phyloP scores from a whole-genome alignment of 2,329 filamentous ascomycete species.

The Aureobasidium mangrovei region DNA sequence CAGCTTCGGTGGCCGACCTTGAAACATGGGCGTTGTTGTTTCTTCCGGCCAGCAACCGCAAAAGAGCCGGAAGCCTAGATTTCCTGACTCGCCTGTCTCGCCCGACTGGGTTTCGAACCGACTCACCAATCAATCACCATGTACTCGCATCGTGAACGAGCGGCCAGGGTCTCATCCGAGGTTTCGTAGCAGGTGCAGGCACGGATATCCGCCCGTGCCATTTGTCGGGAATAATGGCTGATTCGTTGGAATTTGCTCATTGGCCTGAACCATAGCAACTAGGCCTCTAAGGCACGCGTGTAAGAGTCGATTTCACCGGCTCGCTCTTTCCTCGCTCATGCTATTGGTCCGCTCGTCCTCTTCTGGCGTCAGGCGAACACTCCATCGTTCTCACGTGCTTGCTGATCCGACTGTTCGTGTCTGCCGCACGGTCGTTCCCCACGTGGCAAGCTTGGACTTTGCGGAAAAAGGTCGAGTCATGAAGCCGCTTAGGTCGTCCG shows the following conservation, averaged over 20 bases:
- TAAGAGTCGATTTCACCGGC: too few relatives aligned
- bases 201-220: too few relatives aligned
- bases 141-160: too few relatives aligned
- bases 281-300: too few relatives aligned
- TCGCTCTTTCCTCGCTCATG: constrained; percentile 3
- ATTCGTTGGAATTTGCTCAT: too few relatives aligned
- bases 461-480: not conserved
- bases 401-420: not conserved
- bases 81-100: not conserved
- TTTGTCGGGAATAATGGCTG: too few relatives aligned
- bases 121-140: not conserved
- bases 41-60: not conserved
- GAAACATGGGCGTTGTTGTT: too few relatives aligned
- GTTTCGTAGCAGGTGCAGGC: too few relatives aligned
- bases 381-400: not conserved
- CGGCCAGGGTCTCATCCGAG: too few relatives aligned
- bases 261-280: too few relatives aligned
- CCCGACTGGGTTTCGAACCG: not conserved
- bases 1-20: not conserved
- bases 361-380: not conserved
- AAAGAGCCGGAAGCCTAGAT: not conserved
- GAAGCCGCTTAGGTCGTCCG: not conserved
- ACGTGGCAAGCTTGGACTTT: not conserved
- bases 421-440: not conserved
- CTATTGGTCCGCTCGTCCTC: not conserved